These are phyloP conservation scores for Withania somnifera DNA, from an alignment of 305 asterid species.

Conservation along the genomic window DNA sequence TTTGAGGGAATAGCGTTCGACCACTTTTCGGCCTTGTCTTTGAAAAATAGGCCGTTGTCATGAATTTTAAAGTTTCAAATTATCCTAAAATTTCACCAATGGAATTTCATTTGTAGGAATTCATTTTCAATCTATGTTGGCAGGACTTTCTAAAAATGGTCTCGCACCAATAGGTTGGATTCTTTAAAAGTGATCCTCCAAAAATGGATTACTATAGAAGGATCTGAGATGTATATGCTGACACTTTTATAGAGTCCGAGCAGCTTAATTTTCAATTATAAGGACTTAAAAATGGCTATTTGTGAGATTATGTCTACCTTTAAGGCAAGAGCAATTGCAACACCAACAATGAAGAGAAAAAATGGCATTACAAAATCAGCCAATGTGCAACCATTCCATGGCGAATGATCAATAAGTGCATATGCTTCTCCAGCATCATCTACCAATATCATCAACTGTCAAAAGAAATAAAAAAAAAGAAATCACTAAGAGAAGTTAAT, in stretches of 20 bases:
- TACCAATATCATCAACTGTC: constrained; percentile 59
- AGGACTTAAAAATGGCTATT: background rate
- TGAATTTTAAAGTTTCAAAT: background rate
- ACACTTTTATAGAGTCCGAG: too few relatives aligned
- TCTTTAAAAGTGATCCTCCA: too few relatives aligned
- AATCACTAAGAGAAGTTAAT: background rate
- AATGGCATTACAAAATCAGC: constrained; percentile 89
- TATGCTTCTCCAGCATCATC: constrained; percentile 78
- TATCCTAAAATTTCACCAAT: background rate
- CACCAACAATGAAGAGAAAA: constrained; percentile 77
- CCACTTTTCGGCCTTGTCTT: background rate
- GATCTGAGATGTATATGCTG: too few relatives aligned
- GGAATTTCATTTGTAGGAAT: background rate
- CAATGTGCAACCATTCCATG: constrained; percentile 89
- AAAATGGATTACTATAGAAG: too few relatives aligned
- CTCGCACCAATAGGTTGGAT: too few relatives aligned
- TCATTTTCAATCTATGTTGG: background rate
- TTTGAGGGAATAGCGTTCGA: background rate
- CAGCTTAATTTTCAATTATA: background rate
- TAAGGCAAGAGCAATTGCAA: constrained; percentile 74
- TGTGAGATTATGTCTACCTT: constrained; percentile 28
- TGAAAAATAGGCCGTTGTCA: background rate
- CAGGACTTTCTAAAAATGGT: too few relatives aligned
- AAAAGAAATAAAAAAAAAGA: background rate
- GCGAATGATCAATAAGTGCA: constrained; percentile 70